These are phyloP conservation scores for Neurospora sp. DNA, from an alignment of 495 filamentous ascomycete genomes.

Conservation along the genomic window DNA sequence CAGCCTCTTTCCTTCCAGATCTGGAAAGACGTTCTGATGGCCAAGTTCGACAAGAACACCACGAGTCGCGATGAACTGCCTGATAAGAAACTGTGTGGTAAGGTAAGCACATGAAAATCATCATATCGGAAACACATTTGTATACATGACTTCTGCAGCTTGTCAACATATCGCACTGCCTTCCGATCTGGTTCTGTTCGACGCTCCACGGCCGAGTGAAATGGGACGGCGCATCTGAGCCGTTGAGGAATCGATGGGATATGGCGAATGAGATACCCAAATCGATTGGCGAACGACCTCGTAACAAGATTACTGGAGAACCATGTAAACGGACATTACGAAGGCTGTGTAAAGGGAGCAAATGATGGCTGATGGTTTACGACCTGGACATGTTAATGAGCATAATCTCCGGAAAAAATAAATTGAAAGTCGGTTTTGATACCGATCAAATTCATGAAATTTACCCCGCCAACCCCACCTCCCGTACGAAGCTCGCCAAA, in stretches of 20 bases:
- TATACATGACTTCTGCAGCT: neutral
- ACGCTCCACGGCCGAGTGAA: too few species aligned
- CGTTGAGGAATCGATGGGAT: neutral
- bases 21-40: neutral
- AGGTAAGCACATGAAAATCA: neutral
- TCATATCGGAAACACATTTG: neutral
- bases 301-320: neutral
- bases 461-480: conserved; percentile 26
- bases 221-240: neutral
- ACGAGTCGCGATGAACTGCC: neutral
- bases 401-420: neutral
- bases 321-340: neutral
- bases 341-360: neutral
- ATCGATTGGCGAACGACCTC: neutral
- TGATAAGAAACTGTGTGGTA: neutral
- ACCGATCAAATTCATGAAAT: neutral
- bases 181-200: neutral
- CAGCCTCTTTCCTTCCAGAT: neutral
- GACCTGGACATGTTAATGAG: neutral
- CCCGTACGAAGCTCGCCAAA: neutral
- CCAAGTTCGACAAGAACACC: neutral
- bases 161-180: neutral
- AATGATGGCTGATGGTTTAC: neutral
- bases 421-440: neutral
- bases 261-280: neutral